Base-by-base conservation (phyloP, 2,329 filamentous ascomycete genomes). In the Colletotrichum liriopes region DNA sequence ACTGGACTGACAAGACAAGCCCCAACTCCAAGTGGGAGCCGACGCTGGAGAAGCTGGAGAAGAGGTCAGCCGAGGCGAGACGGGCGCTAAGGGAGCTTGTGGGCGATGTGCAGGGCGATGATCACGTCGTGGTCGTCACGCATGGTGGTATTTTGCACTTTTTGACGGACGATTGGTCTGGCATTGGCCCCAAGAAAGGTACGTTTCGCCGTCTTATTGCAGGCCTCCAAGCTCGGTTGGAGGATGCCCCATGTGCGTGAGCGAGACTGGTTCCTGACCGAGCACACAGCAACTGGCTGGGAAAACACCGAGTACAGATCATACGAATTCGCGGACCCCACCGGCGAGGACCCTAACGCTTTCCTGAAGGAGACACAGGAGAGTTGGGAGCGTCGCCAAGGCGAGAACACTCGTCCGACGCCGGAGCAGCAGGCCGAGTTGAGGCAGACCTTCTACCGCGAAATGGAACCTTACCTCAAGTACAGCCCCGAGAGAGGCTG, bases 91-190 rank as follows among this genome's bases (percentile, higher is more conserved):
- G 88, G 20, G 82, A 87, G 52, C 77, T 84, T 63, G 64, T 83
- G 87, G 73, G 89, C 84, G 77, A 78, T 6, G 60, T 65, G 2
- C 72, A 76, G 1, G 78, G 75, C 0, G 91, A 93, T 77, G 85
- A 84, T 4, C 89, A 96, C 76, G 89, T 97, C 37, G 90, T 92
- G 0, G 86, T 95, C 2, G 94, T 97, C 9, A 93, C 94, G 3
- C 95, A 97, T 77, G 95, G 95, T 1, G 93, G 93, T 1, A 93
- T 95, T 76, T 80, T 97, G 77, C 95, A 98, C 80, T 97, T 94
- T 77, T 84, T 98, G 74, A 96, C 94, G 0, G 90, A 95, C 75
- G 94, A 97, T 77, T 97, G 92, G 90, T 86, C 90, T 65, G 93
- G 91, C 52, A 87, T 88, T 32, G 79, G 82, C 77, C 77, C 85